Conservation (phyloP, 2,329 filamentous ascomycete species). For the Fusarium aywerte region DNA sequence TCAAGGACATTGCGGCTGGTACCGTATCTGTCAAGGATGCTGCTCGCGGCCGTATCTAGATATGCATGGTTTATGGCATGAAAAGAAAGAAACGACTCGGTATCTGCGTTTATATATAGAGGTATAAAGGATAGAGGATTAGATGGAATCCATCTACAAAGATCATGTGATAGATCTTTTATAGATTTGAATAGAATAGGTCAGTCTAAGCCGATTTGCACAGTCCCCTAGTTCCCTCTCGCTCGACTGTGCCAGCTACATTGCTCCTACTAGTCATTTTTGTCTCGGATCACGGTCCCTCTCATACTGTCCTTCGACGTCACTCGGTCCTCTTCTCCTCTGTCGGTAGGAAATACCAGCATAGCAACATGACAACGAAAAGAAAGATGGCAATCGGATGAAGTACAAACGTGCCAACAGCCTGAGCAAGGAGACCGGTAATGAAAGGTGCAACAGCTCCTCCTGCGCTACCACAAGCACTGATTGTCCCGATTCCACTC, state of each 20-base stretch:
- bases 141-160: constrained; percentile 20
- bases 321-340: constrained; percentile 67
- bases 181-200: constrained; percentile 28
- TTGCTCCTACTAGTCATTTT: neutral
- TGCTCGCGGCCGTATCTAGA: constrained; percentile 61
- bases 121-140: constrained; percentile 25
- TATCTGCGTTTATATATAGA: constrained; percentile 12
- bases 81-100: neutral
- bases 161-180: constrained; percentile 23
- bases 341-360: constrained; percentile 70
- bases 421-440: constrained; percentile 72
- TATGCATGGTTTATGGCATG: constrained; percentile 3
- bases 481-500: constrained; percentile 73
- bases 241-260: neutral
- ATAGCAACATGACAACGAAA: constrained; percentile 72
- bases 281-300: neutral
- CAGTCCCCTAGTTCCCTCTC: neutral
- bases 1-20: constrained; percentile 80
- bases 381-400: constrained; percentile 74
- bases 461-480: constrained; percentile 74
- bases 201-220: neutral
- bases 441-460: constrained; percentile 74
- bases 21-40: constrained; percentile 76
- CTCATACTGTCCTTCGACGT: neutral
- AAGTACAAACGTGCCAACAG: constrained; percentile 70